Evolutionary conservation across 495 filamentous ascomycete species (phyloP), one percentile per base, ranked within the genome.

Genomic region (Penicillium paradoxum): DNA sequence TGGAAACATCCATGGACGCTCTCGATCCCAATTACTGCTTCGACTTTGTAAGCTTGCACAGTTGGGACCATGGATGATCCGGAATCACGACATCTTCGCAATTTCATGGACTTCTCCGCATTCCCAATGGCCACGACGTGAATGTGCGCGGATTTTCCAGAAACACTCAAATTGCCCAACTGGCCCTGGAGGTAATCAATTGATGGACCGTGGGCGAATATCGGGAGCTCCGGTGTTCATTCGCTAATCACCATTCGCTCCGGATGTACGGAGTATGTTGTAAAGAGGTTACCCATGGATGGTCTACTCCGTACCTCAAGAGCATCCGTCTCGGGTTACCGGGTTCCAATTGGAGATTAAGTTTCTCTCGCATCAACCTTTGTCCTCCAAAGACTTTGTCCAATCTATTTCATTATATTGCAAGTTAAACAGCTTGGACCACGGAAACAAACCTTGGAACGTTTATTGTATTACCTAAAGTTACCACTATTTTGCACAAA

Each of bases 21-120:
- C 19, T 8, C n/a, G 34, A 18, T 15, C 42, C 50, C 25, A 27
- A n/a, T n/a, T n/a, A n/a, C n/a, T n/a, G n/a, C n/a, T n/a, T n/a
- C n/a, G n/a, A n/a, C n/a, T n/a, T n/a, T n/a, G n/a, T n/a, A n/a
- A n/a, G n/a, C n/a, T n/a, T n/a, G n/a, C n/a, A n/a, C n/a, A n/a
- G n/a, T n/a, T n/a, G n/a, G n/a, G n/a, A n/a, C n/a, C n/a, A n/a
- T n/a, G n/a, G n/a, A n/a, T n/a, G n/a, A n/a, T n/a, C n/a, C n/a
- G n/a, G n/a, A n/a, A n/a, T n/a, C n/a, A n/a, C n/a, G n/a, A n/a
- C n/a, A n/a, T n/a, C n/a, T n/a, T 27, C 24, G 3, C 24, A 27
- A 27, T 3, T 27, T 7, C 3, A 27, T 27, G 24, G 13, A n/a
- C 21, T 51, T 62, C 62, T 65, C 62, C 62, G 59, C 62, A 65